These are phyloP conservation scores for Ampelomyces quisqualis DNA, from an alignment of 2,329 filamentous ascomycete genomes.

Conservation along the genomic window DNA sequence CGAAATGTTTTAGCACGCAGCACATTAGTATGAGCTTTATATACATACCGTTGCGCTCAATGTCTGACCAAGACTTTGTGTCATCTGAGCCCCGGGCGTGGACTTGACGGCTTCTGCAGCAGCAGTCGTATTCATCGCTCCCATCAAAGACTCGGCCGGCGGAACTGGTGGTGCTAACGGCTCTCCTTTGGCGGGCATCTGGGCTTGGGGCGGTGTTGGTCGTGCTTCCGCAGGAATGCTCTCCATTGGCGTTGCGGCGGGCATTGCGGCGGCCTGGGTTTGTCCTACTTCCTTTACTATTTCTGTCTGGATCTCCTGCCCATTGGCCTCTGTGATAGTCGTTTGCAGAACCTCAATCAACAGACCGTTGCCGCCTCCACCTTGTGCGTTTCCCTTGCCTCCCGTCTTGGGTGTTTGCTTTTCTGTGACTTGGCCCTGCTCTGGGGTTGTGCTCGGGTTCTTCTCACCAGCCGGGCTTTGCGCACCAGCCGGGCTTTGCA, in stretches of 20 bases:
- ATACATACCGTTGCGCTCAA: slow-evolving; percentile 19
- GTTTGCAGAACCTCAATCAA: slow-evolving; percentile 10
- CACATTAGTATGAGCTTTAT: neutral
- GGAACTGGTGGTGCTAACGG: neutral
- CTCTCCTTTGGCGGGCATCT: neutral
- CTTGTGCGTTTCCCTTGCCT: slow-evolving; percentile 9
- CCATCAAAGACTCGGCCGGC: neutral
- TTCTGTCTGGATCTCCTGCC: slow-evolving; percentile 7
- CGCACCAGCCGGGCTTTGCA: slow-evolving; percentile 13
- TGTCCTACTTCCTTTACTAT: slow-evolving; percentile 9
- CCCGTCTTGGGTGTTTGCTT: slow-evolving; percentile 5
- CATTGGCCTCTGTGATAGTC: slow-evolving; percentile 10
- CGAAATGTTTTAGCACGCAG: neutral
- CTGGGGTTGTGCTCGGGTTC: slow-evolving; percentile 11
- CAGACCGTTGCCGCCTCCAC: slow-evolving; percentile 4
- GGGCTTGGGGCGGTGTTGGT: slow-evolving; percentile 2
- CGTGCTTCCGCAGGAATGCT: slow-evolving; percentile 5
- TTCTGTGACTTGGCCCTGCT: slow-evolving; percentile 7
- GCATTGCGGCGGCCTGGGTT: slow-evolving; percentile 6
- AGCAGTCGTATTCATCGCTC: neutral
- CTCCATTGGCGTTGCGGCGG: slow-evolving; percentile 4
- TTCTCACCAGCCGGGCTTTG: slow-evolving; percentile 10
- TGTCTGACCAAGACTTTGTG: slow-evolving; percentile 4
- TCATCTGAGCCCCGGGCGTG: slow-evolving; percentile 6
- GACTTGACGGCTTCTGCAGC: neutral